Conservation (phyloP, 345 rosid species). For the Arabidopsis thaliana region TAIR10.1 NC_003074.8:22079501-22080000, state of each 20-base stretch:
- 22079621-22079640: background rate
- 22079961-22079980: slow-evolving; percentile 21
- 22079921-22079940: slow-evolving; percentile 20
- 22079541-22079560: slow-evolving; percentile 68
- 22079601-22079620: slow-evolving; percentile 6
- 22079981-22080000: slow-evolving; percentile 85
- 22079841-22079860: slow-evolving; percentile 81
- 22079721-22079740: slow-evolving; percentile 63
- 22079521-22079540: slow-evolving; percentile 84
- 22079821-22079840: slow-evolving; percentile 81
- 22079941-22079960: slow-evolving; percentile 3
- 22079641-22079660: slow-evolving; percentile 52
- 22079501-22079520: slow-evolving; percentile 75
- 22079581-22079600: background rate
- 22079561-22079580: slow-evolving; percentile 52
- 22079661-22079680: slow-evolving; percentile 86
- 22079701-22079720: slow-evolving; percentile 74
- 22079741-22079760: slow-evolving; percentile 65
- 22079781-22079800: slow-evolving; percentile 81
- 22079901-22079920: slow-evolving; percentile 8
- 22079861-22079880: slow-evolving; percentile 69
- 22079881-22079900: slow-evolving; percentile 78
- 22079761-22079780: slow-evolving; percentile 83
- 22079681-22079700: slow-evolving; percentile 78
- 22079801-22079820: slow-evolving; percentile 79